A percentile compares a stretch with the other conserved stretches of the same genome.
Conservation (phyloP, 176 grass and related monocot species). For the Rhynchospora tenuis region DNA sequence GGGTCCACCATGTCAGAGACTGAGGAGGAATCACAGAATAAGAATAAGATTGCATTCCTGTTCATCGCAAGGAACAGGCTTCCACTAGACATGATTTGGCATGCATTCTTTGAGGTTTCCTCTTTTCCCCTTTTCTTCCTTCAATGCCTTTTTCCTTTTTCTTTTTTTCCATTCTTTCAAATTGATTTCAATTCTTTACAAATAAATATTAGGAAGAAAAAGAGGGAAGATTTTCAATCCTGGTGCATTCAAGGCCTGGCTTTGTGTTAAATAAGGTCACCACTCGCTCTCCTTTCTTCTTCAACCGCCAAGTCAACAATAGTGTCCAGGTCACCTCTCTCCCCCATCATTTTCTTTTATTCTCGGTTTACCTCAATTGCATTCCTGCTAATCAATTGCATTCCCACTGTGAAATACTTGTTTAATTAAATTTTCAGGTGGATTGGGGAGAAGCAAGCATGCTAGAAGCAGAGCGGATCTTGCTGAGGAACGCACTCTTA, state of each 20-base stretch:
- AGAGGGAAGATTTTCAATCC: conserved; percentile 71
- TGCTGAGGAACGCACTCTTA: conserved; percentile 76
- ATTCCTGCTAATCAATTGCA: neutral
- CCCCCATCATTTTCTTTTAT: neutral
- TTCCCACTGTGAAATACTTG: neutral
- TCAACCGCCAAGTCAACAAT: conserved; percentile 86
- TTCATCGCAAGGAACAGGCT: conserved; percentile 95
- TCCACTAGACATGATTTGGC: conserved; percentile 88
- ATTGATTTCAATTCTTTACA: neutral
- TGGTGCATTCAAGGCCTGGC: conserved; percentile 84
- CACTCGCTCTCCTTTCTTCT: conserved; percentile 69
- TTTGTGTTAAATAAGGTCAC: conserved; percentile 79
- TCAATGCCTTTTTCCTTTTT: neutral
- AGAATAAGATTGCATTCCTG: conserved; percentile 69
- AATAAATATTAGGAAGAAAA: conserved; percentile 41
- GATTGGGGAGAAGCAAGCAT: conserved; percentile 99
- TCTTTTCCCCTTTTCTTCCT: neutral
- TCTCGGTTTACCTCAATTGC: neutral
- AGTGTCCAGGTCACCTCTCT: conserved; percentile 60
- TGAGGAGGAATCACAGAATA: conserved; percentile 9
- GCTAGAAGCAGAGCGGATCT: conserved; percentile 77
- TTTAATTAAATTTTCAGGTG: conserved; percentile 44
- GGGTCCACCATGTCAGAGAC: neutral
- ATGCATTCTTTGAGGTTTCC: conserved; percentile 76
- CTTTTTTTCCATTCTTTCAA: neutral